Conservation (phyloP, 2,329 filamentous ascomycete species). For the Aspergillus uvarum region DNA sequence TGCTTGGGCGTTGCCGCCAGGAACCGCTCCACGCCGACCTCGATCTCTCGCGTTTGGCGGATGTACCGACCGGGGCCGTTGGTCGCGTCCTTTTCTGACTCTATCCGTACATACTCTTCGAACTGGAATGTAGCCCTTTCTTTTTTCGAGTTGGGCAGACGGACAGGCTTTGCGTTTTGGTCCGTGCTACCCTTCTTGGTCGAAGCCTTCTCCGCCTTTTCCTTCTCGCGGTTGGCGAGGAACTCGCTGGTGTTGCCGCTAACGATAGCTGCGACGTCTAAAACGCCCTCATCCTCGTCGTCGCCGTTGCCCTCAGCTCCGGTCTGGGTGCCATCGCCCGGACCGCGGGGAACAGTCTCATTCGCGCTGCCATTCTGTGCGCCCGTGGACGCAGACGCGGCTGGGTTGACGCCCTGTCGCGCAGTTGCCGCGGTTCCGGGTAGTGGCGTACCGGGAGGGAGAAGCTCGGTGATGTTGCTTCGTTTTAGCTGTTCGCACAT, state of each 20-base stretch:
- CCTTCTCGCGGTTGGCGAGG: conserved; percentile 62
- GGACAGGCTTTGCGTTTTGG: conserved; percentile 49
- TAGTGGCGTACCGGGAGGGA: conserved; percentile 55
- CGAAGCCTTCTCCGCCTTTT: conserved; percentile 58
- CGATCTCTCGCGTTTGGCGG: conserved; percentile 56
- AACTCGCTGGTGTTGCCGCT: conserved; percentile 64
- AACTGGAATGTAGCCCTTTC: conserved; percentile 61
- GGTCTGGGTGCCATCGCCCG: conserved; percentile 56
- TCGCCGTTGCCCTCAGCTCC: conserved; percentile 50
- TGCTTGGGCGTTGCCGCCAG: conserved; percentile 51
- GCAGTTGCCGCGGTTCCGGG: conserved; percentile 50
- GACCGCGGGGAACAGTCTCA: conserved; percentile 50
- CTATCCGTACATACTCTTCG: conserved; percentile 57
- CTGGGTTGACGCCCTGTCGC: conserved; percentile 51
- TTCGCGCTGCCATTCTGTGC: conserved; percentile 43
- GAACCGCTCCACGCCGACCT: conserved; percentile 63
- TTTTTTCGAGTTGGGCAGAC: conserved; percentile 60
- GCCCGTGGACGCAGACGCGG: conserved; percentile 57
- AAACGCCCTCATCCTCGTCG: conserved; percentile 61
- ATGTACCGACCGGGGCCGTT: conserved; percentile 53
- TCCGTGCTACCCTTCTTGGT: conserved; percentile 53
- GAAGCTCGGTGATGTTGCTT: conserved; percentile 62
- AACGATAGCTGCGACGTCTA: conserved; percentile 66
- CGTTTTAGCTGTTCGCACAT: conserved; percentile 67
- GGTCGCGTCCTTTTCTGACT: conserved; percentile 52